Conservation (phyloP, 495 filamentous ascomycete species). For the Amphirosellinia nigrospora region DNA sequence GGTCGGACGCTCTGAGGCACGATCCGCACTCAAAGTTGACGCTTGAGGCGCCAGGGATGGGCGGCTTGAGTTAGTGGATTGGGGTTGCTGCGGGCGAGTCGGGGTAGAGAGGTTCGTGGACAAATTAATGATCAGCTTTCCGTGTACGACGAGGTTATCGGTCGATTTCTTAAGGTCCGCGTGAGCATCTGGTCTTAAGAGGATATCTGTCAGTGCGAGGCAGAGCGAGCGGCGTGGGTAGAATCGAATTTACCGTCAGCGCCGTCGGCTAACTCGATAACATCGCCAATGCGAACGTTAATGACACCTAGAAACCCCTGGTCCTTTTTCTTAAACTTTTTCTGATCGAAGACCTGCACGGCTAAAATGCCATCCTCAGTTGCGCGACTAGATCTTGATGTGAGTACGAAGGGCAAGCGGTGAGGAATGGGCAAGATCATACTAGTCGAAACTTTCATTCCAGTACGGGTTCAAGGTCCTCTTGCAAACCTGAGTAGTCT, state of each 20-base stretch:
- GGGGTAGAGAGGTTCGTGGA: slow-evolving; percentile 77
- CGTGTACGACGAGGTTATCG: slow-evolving; percentile 96
- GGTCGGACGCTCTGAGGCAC: slow-evolving; percentile 42
- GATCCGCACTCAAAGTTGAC: slow-evolving; percentile 46
- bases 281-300: slow-evolving; percentile 91
- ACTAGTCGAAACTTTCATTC: slow-evolving; percentile 99
- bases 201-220: slow-evolving; percentile 29
- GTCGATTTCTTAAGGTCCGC: slow-evolving; percentile 98
- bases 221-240: not conserved
- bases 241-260: slow-evolving; percentile 79
- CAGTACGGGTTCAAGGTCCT: slow-evolving; percentile 98
- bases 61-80: slow-evolving; percentile 46
- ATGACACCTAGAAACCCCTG: slow-evolving; percentile 98
- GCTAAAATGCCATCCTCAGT: slow-evolving; percentile 95
- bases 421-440: slow-evolving; percentile 39
- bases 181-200: slow-evolving; percentile 85
- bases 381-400: slow-evolving; percentile 65
- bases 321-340: slow-evolving; percentile 99
- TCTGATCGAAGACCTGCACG: slow-evolving; percentile 98
- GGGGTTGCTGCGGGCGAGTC: slow-evolving; percentile 38
- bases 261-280: slow-evolving; percentile 85
- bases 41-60: slow-evolving; percentile 49
- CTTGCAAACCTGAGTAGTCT: slow-evolving; percentile 93
- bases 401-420: slow-evolving; percentile 8
- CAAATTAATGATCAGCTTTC: slow-evolving; percentile 94